phyloP scores from a whole-genome alignment of 2,329 filamentous ascomycete genomes.

The Orbilia quercus region DNA sequence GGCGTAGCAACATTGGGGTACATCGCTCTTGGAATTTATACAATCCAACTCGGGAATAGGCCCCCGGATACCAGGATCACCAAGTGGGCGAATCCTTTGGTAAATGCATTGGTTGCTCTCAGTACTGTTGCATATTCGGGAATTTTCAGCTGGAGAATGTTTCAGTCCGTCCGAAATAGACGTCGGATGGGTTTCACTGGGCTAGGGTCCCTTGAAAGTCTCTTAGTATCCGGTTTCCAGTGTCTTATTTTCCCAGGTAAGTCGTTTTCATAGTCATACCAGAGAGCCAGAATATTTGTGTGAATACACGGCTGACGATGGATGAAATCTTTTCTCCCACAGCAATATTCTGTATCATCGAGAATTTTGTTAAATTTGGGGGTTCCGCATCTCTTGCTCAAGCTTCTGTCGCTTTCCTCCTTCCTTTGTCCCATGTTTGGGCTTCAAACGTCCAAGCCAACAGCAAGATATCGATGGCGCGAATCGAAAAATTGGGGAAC shows the following conservation, averaged over 20 bases:
- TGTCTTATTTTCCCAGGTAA: constrained; percentile 38
- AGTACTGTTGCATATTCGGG: constrained; percentile 57
- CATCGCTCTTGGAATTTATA: constrained; percentile 67
- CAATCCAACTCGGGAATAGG: constrained; percentile 63
- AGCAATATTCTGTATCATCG: constrained; percentile 72
- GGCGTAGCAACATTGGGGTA: constrained; percentile 69
- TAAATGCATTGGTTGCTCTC: constrained; percentile 38
- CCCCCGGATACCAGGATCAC: constrained; percentile 58
- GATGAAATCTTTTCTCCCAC: background rate
- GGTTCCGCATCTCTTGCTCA: constrained; percentile 70
- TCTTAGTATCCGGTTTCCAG: constrained; percentile 39
- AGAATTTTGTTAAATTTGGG: constrained; percentile 67
- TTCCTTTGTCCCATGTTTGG: constrained; percentile 76
- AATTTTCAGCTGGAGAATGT: constrained; percentile 36
- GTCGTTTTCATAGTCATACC: constrained; percentile 1
- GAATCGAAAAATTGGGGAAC: constrained; percentile 58
- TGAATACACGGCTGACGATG: no score
- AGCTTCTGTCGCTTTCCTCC: constrained; percentile 71
- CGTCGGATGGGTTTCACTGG: constrained; percentile 43
- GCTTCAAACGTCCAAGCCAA: constrained; percentile 67
- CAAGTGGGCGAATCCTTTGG: constrained; percentile 47
- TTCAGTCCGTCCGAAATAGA: constrained; percentile 36
- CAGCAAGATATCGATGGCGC: constrained; percentile 70
- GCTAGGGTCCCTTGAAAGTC: constrained; percentile 43
- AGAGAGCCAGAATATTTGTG: no score